Conservation (phyloP, 2,329 filamentous ascomycete genomes). For the Apiospora arundinis region DNA sequence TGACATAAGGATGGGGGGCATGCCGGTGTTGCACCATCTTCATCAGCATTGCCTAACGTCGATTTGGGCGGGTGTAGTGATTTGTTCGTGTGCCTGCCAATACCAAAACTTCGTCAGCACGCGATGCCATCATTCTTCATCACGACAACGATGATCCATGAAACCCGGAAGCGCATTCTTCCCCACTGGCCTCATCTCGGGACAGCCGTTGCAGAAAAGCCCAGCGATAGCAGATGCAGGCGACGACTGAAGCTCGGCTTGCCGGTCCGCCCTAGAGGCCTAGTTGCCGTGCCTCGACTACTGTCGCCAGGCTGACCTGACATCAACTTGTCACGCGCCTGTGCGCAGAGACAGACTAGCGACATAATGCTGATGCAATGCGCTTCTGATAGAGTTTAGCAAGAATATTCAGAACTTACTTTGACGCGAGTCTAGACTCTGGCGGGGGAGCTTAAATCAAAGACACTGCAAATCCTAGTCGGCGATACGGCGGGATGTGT, state of each 20-base stretch:
- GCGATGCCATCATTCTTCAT: constrained; percentile 22
- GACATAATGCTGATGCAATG: constrained; percentile 23
- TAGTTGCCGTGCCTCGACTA: constrained; percentile 20
- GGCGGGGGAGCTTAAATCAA: constrained; percentile 13
- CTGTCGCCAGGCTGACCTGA: constrained; percentile 18
- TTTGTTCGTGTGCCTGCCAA: constrained; percentile 1
- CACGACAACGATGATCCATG: constrained; percentile 36
- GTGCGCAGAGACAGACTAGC: constrained; percentile 20
- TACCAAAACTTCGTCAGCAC: constrained; percentile 22
- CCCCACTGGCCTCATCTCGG: constrained; percentile 35
- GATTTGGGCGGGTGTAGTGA: neutral
- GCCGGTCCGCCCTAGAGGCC: constrained; percentile 11
- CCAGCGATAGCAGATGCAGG: constrained; percentile 28
- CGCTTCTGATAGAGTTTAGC: constrained; percentile 18
- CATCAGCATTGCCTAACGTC: constrained; percentile 36
- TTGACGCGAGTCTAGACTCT: constrained; percentile 19
- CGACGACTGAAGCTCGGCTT: constrained; percentile 27
- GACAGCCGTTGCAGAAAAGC: constrained; percentile 34
- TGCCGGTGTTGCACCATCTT: constrained; percentile 54
- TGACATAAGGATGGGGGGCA: constrained; percentile 48
- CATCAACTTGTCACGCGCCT: constrained; percentile 19
- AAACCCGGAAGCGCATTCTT: constrained; percentile 28
- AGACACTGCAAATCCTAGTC: constrained; percentile 11
- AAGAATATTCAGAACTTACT: constrained; percentile 18
- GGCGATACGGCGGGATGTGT: neutral